A percentile compares a stretch with the other conserved stretches of the same genome.
Evolutionary conservation across 192 early-diverging fungal species (phyloP).

Genomic region (Funneliformis mosseae): DNA sequence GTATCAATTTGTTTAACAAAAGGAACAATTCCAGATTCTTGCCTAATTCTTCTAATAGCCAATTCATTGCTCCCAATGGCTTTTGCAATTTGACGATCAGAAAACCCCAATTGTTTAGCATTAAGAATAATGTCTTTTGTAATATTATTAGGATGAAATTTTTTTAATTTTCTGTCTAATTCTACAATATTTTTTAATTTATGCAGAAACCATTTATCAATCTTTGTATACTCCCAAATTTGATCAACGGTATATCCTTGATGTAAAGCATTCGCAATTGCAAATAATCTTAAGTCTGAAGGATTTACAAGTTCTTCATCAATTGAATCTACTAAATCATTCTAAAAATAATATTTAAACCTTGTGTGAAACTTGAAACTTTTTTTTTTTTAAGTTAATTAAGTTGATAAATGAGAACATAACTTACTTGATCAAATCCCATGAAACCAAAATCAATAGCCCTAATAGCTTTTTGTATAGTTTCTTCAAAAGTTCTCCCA

Average conservation of each 20-base stretch:
- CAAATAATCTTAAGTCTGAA: conserved; percentile 93
- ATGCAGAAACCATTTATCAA: conserved; percentile 98
- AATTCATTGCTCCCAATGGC: conserved; percentile 60
- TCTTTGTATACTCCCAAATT: conserved; percentile 86
- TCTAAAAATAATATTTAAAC: background rate
- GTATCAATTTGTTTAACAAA: conserved; percentile 96
- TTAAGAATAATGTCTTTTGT: conserved; percentile 56
- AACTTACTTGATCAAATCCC: conserved; percentile 73
- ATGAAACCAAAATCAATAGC: conserved; percentile 84
- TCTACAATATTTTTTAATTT: conserved; percentile 87
- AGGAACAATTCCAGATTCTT: conserved; percentile 76
- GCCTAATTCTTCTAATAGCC: conserved; percentile 70
- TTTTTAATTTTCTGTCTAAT: conserved; percentile 53
- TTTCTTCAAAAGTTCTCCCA: conserved; percentile 95
- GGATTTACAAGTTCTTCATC: conserved; percentile 91
- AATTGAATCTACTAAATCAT: conserved; percentile 51
- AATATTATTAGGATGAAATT: conserved; percentile 31
- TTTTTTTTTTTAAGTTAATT: background rate
- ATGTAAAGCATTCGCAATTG: conserved; percentile 92
- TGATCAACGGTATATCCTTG: conserved; percentile 89
- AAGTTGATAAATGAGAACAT: background rate
- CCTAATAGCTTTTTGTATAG: conserved; percentile 78
- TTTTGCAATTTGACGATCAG: conserved; percentile 83
- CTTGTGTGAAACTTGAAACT: background rate
- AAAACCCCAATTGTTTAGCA: conserved; percentile 90